Evolutionary conservation across 2,329 filamentous ascomycete genomes (phyloP).

Genomic region (Pseudogymnoascus sp.): DNA sequence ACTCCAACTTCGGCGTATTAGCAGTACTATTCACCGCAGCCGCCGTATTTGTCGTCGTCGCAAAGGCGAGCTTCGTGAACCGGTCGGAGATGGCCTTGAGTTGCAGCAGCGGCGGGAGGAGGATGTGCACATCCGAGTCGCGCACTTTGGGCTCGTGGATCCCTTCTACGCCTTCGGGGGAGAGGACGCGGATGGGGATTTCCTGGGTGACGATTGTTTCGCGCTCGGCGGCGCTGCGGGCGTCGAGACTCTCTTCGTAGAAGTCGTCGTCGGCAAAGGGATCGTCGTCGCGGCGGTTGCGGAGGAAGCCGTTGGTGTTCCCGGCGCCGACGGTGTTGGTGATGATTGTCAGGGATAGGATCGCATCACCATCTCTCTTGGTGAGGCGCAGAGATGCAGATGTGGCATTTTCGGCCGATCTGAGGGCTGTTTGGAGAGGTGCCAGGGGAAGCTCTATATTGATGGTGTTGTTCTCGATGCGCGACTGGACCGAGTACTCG

Average conservation of each 20-base stretch:
- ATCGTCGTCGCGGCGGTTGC: slow-evolving; percentile 31
- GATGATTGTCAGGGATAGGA: slow-evolving; percentile 84
- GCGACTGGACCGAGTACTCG: slow-evolving; percentile 76
- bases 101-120: slow-evolving; percentile 77
- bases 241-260: slow-evolving; percentile 44
- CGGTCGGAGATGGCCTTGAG: slow-evolving; percentile 91
- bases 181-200: slow-evolving; percentile 86
- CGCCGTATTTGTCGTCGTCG: slow-evolving; percentile 27
- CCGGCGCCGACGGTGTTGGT: slow-evolving; percentile 55
- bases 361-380: slow-evolving; percentile 80
- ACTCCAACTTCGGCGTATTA: slow-evolving; percentile 61
- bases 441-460: slow-evolving; percentile 92
- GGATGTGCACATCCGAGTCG: slow-evolving; percentile 90
- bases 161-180: slow-evolving; percentile 76
- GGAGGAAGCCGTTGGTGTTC: slow-evolving; percentile 27
- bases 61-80: slow-evolving; percentile 76
- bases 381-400: slow-evolving; percentile 82
- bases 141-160: slow-evolving; percentile 86
- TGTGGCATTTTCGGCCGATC: slow-evolving; percentile 73
- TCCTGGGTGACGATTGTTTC: slow-evolving; percentile 94
- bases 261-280: slow-evolving; percentile 37
- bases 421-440: slow-evolving; percentile 82
- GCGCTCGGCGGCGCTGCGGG: slow-evolving; percentile 57
- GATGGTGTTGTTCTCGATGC: slow-evolving; percentile 75
- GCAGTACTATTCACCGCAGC: slow-evolving; percentile 19